Conservation (phyloP, 2,329 filamentous ascomycete genomes). For the Xylariaceae sp. region DNA sequence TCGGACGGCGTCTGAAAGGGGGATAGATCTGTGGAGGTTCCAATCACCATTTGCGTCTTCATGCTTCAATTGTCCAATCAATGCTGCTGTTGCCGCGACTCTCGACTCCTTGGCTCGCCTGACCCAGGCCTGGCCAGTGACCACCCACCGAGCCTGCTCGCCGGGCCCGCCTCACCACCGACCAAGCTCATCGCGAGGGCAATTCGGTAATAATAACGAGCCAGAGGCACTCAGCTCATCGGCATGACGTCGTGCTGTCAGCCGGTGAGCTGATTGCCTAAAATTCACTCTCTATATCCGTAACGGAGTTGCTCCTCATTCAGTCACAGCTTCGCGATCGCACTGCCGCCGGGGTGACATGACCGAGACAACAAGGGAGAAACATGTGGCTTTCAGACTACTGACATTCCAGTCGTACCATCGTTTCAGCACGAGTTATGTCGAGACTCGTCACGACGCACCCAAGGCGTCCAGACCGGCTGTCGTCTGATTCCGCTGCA, state of each 20-base stretch:
- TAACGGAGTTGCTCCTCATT: not conserved
- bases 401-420: not conserved
- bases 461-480: not conserved
- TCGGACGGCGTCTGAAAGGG: constrained; percentile 4
- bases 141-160: not conserved
- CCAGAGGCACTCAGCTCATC: not conserved
- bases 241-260: not conserved
- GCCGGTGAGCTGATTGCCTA: too few relatives aligned
- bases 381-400: not conserved
- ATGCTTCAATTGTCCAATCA: constrained; percentile 2
- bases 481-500: not conserved
- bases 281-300: not conserved
- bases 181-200: too few relatives aligned
- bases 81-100: not conserved
- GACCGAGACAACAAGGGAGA: too few relatives aligned
- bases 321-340: not conserved
- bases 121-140: not conserved
- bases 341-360: not conserved
- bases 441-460: not conserved
- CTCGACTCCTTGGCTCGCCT: not conserved
- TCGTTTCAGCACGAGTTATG: not conserved
- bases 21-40: constrained; percentile 2
- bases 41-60: not conserved
- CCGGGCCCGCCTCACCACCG: not conserved
- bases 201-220: too few relatives aligned